These are phyloP conservation scores for Erysimum cheiranthoides DNA, from an alignment of 345 rosid species.

Conservation along the genomic window DNA sequence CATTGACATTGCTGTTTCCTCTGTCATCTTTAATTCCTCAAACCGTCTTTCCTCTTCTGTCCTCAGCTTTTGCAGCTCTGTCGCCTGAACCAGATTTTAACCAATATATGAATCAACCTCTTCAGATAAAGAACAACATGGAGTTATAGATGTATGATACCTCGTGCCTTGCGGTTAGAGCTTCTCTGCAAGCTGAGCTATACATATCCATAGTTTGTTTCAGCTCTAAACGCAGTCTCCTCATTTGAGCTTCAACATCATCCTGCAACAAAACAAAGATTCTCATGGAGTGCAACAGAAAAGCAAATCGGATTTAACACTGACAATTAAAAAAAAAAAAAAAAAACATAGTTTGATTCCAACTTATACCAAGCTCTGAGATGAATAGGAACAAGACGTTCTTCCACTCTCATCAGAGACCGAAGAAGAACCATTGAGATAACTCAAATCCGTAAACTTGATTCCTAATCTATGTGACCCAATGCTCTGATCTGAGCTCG, in stretches of 20 bases:
- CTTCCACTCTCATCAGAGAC: constrained; percentile 63
- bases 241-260: constrained; percentile 87
- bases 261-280: constrained; percentile 51
- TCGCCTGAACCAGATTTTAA: constrained; percentile 53
- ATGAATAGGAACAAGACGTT: constrained; percentile 62
- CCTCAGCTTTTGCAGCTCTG: constrained; percentile 68
- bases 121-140: neutral
- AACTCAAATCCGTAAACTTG: constrained; percentile 52
- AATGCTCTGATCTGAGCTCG: constrained; percentile 65
- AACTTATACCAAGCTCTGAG: constrained; percentile 57
- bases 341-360: neutral
- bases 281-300: neutral
- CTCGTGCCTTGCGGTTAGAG: constrained; percentile 80
- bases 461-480: constrained; percentile 59
- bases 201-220: constrained; percentile 97
- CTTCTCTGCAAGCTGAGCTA: constrained; percentile 85
- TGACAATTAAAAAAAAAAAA: neutral
- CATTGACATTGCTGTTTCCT: constrained; percentile 67
- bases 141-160: constrained; percentile 40
- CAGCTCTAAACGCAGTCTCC: constrained; percentile 74
- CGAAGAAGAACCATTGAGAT: constrained; percentile 53
- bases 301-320: neutral
- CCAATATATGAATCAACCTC: neutral
- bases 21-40: constrained; percentile 67
- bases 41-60: constrained; percentile 65